Evolutionary conservation across 2,329 filamentous ascomycete species (phyloP).

Genomic region (Colletotrichum lindemuthianum): DNA sequence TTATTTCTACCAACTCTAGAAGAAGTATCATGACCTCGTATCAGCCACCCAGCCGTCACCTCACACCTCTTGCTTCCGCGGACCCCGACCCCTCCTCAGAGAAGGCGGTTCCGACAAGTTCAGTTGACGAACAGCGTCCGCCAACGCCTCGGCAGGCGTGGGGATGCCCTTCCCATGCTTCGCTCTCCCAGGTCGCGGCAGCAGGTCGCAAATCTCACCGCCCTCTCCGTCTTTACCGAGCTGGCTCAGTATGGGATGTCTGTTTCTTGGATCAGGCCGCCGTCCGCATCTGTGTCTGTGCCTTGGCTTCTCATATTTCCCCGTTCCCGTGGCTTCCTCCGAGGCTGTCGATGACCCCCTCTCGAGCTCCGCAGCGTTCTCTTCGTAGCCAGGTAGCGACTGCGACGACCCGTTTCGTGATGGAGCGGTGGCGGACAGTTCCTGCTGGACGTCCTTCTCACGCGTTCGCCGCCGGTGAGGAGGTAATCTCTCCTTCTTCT

Average conservation of each 20-base stretch:
- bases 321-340: background rate
- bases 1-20: too few species aligned
- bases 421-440: too few species aligned
- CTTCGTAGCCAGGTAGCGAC: background rate
- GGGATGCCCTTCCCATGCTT: background rate
- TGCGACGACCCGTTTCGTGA: background rate
- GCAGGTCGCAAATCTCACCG: too few species aligned
- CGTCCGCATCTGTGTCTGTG: slow-evolving; percentile 4
- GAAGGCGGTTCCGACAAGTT: background rate
- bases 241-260: background rate
- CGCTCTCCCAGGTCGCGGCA: background rate
- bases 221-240: too few species aligned
- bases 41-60: background rate
- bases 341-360: background rate
- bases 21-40: background rate
- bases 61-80: slow-evolving; percentile 5
- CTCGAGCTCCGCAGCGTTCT: background rate
- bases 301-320: background rate
- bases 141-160: background rate
- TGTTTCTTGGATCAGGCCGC: background rate
- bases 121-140: slow-evolving; percentile 7
- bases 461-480: too few species aligned
- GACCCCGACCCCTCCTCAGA: background rate
- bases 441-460: too few species aligned
- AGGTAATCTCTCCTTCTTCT: too few species aligned